Conservation (phyloP, 2,329 filamentous ascomycete species). For the Trichoderma afroharzianum region DNA sequence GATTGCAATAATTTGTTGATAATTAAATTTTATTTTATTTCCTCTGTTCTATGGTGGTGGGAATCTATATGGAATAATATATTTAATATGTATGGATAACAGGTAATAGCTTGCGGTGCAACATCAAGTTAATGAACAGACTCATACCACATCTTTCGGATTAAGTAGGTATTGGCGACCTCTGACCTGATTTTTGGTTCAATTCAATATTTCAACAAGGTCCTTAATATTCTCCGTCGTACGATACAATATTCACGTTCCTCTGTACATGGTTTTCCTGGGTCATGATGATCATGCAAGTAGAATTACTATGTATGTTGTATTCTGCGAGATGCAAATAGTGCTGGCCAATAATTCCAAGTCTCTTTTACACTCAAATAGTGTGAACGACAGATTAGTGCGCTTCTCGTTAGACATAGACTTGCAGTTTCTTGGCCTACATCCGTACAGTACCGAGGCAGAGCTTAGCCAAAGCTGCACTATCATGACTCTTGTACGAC, state of each 20-base stretch:
- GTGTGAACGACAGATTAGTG: neutral
- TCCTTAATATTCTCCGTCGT: neutral
- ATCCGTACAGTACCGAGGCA: neutral
- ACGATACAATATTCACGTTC: neutral
- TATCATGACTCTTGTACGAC: neutral
- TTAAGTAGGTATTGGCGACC: too few relatives aligned
- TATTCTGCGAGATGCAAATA: neutral
- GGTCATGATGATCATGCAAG: neutral
- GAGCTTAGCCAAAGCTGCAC: neutral
- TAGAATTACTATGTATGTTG: neutral
- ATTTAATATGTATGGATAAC: too few relatives aligned
- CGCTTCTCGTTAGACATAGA: neutral
- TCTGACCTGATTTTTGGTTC: too few relatives aligned
- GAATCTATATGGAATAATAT: too few relatives aligned
- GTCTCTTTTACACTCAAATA: neutral
- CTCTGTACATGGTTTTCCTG: neutral
- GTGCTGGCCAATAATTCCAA: neutral
- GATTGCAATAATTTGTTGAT: neutral
- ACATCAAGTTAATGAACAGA: too few relatives aligned
- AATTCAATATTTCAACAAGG: neutral
- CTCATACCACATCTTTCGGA: too few relatives aligned
- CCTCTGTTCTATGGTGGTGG: neutral
- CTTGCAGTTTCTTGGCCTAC: neutral
- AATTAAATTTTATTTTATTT: neutral
- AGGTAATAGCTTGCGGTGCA: too few relatives aligned